These are phyloP conservation scores for Handroanthus guayacan DNA, from an alignment of 257 asterid species.

Conservation along the genomic window DNA sequence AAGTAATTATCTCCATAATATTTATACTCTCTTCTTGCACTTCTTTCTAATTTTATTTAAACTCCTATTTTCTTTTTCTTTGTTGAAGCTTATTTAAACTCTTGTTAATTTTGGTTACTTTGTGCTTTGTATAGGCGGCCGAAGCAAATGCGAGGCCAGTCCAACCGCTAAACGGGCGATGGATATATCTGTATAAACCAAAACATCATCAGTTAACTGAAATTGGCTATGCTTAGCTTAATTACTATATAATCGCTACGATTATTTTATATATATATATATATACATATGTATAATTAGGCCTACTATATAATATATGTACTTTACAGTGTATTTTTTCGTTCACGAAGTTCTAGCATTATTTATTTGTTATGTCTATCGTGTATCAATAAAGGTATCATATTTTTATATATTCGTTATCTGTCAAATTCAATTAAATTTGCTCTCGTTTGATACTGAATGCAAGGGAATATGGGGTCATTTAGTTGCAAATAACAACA, in stretches of 20 bases:
- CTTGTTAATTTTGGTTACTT: neutral
- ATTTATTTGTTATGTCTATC: neutral
- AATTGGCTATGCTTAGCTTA: neutral
- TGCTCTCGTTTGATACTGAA: too few relatives aligned
- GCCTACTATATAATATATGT: neutral
- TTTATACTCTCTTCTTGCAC: neutral
- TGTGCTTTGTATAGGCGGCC: conserved; percentile 43
- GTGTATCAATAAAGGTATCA: neutral
- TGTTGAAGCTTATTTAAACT: neutral
- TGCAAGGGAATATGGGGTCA: too few relatives aligned
- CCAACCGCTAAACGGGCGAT: conserved; percentile 51
- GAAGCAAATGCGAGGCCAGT: conserved; percentile 59
- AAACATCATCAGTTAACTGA: conserved; percentile 31
- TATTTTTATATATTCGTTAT: too few relatives aligned
- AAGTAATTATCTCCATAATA: too few relatives aligned
- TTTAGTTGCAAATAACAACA: too few relatives aligned
- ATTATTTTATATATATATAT: neutral
- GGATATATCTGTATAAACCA: conserved; percentile 48
- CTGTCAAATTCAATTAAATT: too few relatives aligned
- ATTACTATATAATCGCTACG: neutral
- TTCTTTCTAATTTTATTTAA: neutral
- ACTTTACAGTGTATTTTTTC: conserved; percentile 9
- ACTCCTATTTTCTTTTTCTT: neutral
- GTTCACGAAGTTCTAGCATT: neutral
- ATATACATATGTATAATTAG: neutral